phyloP scores from a whole-genome alignment of 768 basidiomycete species.

The Termitomyces sp. region DNA sequence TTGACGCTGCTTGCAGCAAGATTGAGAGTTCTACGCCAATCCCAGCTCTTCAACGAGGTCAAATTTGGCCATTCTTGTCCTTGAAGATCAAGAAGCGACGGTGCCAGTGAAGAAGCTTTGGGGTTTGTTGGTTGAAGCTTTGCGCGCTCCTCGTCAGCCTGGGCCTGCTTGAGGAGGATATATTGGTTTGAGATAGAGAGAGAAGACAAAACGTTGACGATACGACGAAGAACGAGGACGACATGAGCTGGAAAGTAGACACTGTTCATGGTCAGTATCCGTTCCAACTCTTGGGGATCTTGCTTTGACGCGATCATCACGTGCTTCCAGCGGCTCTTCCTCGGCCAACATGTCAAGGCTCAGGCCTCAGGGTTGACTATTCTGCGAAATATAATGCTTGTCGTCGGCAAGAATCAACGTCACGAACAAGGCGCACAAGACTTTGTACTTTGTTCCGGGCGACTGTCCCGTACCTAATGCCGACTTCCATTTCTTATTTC shows the following conservation, averaged over 20 bases:
- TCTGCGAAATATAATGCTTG: background rate
- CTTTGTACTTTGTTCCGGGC: conserved; percentile 2
- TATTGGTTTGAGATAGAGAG: conserved; percentile 71
- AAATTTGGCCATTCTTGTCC: conserved; percentile 26
- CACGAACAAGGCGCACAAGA: background rate
- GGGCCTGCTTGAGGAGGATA: conserved; percentile 27
- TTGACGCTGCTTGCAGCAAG: background rate
- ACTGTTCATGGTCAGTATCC: conserved; percentile 30
- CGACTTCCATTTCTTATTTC: background rate
- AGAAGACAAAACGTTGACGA: conserved; percentile 65
- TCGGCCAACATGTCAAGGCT: too few relatives aligned
- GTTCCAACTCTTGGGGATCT: conserved; percentile 3
- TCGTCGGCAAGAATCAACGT: background rate
- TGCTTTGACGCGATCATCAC: conserved; percentile 9
- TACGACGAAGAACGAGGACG: conserved; percentile 54
- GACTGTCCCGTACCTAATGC: background rate
- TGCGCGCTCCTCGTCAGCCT: conserved; percentile 12
- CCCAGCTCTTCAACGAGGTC: conserved; percentile 22
- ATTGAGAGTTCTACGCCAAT: conserved; percentile 11
- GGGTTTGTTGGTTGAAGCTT: background rate
- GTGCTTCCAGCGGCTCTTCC: background rate
- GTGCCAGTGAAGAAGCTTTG: conserved; percentile 1
- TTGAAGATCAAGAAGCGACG: conserved; percentile 13
- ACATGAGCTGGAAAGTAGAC: conserved; percentile 57
- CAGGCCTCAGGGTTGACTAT: too few relatives aligned